Conservation (phyloP, 2,329 filamentous ascomycete species). For the Microascus cirrosus region DNA sequence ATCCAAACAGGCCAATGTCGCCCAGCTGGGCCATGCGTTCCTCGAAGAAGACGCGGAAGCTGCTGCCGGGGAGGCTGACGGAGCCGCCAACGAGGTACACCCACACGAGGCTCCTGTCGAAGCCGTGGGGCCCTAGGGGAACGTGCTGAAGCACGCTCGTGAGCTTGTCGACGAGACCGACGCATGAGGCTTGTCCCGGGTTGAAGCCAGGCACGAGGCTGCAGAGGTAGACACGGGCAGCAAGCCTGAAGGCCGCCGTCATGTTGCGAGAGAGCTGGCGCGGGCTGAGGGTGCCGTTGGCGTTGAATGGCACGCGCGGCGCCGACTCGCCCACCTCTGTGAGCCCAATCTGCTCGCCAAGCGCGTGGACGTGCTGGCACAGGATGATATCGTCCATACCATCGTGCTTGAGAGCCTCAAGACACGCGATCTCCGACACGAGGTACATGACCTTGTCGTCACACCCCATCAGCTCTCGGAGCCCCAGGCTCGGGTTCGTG, state of each 20-base stretch:
- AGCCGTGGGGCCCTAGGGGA: constrained; percentile 69
- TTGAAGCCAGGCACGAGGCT: constrained; percentile 84
- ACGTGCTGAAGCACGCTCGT: constrained; percentile 69
- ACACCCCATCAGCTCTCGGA: constrained; percentile 93
- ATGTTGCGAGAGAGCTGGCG: constrained; percentile 82
- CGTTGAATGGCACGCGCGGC: constrained; percentile 50
- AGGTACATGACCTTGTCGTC: constrained; percentile 97
- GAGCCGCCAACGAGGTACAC: constrained; percentile 82
- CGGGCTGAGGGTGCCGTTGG: constrained; percentile 65
- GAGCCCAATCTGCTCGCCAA: constrained; percentile 74
- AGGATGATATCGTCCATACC: constrained; percentile 79
- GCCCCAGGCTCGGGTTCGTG: constrained; percentile 51
- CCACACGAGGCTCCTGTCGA: constrained; percentile 87
- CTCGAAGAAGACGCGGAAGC: constrained; percentile 68
- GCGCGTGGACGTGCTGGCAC: constrained; percentile 79
- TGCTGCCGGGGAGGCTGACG: constrained; percentile 58
- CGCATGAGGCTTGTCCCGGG: constrained; percentile 60
- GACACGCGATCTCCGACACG: constrained; percentile 92
- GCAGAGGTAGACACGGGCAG: constrained; percentile 93
- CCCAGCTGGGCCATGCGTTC: constrained; percentile 66
- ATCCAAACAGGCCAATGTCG: constrained; percentile 68
- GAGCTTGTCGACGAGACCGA: constrained; percentile 68
- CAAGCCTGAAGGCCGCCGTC: constrained; percentile 80
- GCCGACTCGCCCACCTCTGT: constrained; percentile 57
- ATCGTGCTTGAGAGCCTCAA: constrained; percentile 76